Percentiles rank a stretch among this genome's conserved stretches.
These are phyloP conservation scores for Huntiella bhutanensis DNA, from an alignment of 2,329 filamentous ascomycete species.

Conservation along the genomic window DNA sequence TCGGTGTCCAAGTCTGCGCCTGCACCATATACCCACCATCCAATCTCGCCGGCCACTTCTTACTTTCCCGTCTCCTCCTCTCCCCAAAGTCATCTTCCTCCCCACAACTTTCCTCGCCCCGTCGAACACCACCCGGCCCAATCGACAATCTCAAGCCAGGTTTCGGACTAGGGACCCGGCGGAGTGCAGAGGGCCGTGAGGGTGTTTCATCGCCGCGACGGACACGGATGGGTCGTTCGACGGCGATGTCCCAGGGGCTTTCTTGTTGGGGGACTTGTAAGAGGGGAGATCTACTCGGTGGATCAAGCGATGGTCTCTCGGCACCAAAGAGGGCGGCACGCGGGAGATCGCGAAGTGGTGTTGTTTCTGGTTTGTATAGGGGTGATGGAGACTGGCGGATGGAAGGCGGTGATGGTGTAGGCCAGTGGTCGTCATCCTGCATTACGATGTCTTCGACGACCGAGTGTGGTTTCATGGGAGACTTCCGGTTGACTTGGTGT, in stretches of 20 bases:
- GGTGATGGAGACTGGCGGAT: not conserved
- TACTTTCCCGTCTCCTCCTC: not conserved
- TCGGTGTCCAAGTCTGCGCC: not conserved
- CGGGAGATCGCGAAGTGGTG: conserved; percentile 2
- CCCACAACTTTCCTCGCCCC: not conserved
- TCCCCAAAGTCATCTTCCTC: not conserved
- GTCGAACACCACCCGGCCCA: not conserved
- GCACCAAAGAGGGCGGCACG: conserved; percentile 1
- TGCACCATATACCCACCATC: not conserved
- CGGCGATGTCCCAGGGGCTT: conserved; percentile 2
- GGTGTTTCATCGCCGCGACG: conserved; percentile 10
- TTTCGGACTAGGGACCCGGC: conserved; percentile 5
- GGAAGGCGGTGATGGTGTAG: conserved; percentile 4
- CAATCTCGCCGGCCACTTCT: not conserved
- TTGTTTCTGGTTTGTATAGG: not conserved
- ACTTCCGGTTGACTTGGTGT: not conserved
- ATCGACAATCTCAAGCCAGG: conserved; percentile 1
- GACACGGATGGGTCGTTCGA: conserved; percentile 6
- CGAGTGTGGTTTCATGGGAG: too few relatives aligned
- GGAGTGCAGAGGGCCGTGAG: not conserved
- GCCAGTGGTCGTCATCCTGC: conserved; percentile 2
- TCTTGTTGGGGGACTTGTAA: not conserved
- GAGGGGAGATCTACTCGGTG: not conserved
- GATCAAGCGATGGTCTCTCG: not conserved
- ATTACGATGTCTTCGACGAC: not conserved